Percentiles rank a stretch among this genome's conserved stretches.
These are phyloP conservation scores for Calocybe gangraenosa DNA, from an alignment of 768 basidiomycete species.

Conservation along the genomic window DNA sequence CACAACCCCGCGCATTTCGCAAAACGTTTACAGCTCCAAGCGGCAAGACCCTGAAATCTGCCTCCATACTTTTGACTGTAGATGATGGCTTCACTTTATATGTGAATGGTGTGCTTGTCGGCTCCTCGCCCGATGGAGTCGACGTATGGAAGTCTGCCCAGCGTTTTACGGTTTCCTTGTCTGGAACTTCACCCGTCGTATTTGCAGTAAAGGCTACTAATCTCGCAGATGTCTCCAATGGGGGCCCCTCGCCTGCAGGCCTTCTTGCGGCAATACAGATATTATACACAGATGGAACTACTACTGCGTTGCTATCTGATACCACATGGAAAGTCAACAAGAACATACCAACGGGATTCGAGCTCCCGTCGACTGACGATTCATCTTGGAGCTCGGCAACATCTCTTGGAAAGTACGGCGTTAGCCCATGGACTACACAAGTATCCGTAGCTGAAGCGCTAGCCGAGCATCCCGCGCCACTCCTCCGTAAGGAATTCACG, in stretches of 20 bases:
- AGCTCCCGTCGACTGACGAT: slow-evolving; percentile 19
- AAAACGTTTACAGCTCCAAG: slow-evolving; percentile 18
- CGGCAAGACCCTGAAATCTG: slow-evolving; percentile 19
- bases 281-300: slow-evolving; percentile 20
- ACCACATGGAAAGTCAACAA: slow-evolving; percentile 19
- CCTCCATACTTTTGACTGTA: slow-evolving; percentile 20
- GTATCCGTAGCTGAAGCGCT: slow-evolving; percentile 21
- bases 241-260: slow-evolving; percentile 20
- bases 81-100: slow-evolving; percentile 26
- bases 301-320: slow-evolving; percentile 16
- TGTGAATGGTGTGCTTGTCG: slow-evolving; percentile 22
- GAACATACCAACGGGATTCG: slow-evolving; percentile 17
- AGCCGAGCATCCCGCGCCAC: slow-evolving; percentile 25
- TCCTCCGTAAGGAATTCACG: slow-evolving; percentile 21
- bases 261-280: slow-evolving; percentile 19
- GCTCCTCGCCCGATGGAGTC: slow-evolving; percentile 16
- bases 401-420: slow-evolving; percentile 18
- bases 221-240: slow-evolving; percentile 14
- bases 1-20: slow-evolving; percentile 24
- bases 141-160: slow-evolving; percentile 21
- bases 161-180: slow-evolving; percentile 16
- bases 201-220: slow-evolving; percentile 22
- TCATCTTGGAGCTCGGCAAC: slow-evolving; percentile 18
- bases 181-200: slow-evolving; percentile 14
- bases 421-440: slow-evolving; percentile 19